A percentile compares a stretch with the other conserved stretches of the same genome.
These are phyloP conservation scores for Boeremia exigua DNA, from an alignment of 2,329 filamentous ascomycete species.

Conservation along the genomic window DNA sequence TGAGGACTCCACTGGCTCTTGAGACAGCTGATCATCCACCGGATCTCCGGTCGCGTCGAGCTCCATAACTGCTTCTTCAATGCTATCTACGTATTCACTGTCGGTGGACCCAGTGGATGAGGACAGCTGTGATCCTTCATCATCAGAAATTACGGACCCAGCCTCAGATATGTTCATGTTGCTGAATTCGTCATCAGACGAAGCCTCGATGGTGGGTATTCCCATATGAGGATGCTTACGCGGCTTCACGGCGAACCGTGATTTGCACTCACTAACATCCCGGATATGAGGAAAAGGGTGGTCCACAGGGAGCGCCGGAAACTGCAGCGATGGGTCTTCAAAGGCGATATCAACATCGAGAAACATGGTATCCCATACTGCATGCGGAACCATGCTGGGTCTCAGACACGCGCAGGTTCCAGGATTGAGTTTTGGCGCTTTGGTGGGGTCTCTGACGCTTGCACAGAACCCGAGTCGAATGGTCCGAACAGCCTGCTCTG, in stretches of 20 bases:
- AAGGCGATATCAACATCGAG: slow-evolving; percentile 36
- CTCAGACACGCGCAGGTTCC: slow-evolving; percentile 23
- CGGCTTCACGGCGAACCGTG: slow-evolving; percentile 11
- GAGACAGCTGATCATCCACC: neutral
- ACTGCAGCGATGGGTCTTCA: slow-evolving; percentile 6
- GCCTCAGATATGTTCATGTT: slow-evolving; percentile 15
- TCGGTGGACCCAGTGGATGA: neutral
- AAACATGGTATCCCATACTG: slow-evolving; percentile 38
- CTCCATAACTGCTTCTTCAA: neutral
- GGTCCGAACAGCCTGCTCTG: slow-evolving; percentile 17
- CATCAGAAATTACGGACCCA: neutral
- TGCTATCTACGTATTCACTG: neutral
- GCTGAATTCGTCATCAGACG: neutral
- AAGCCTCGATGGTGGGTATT: neutral
- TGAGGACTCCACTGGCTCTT: neutral
- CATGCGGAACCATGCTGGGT: slow-evolving; percentile 25
- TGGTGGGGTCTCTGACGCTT: slow-evolving; percentile 14
- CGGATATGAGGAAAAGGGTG: slow-evolving; percentile 13
- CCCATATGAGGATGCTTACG: neutral
- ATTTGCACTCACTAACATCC: slow-evolving; percentile 16
- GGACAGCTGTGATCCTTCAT: neutral
- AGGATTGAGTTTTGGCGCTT: slow-evolving; percentile 12
- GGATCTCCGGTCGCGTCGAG: no score
- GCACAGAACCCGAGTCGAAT: slow-evolving; percentile 37
- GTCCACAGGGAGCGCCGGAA: neutral